A percentile compares a stretch with the other conserved stretches of the same genome.
Evolutionary conservation across 208 protist genomes (phyloP).

Genomic region (Blechomonas ayalai): DNA sequence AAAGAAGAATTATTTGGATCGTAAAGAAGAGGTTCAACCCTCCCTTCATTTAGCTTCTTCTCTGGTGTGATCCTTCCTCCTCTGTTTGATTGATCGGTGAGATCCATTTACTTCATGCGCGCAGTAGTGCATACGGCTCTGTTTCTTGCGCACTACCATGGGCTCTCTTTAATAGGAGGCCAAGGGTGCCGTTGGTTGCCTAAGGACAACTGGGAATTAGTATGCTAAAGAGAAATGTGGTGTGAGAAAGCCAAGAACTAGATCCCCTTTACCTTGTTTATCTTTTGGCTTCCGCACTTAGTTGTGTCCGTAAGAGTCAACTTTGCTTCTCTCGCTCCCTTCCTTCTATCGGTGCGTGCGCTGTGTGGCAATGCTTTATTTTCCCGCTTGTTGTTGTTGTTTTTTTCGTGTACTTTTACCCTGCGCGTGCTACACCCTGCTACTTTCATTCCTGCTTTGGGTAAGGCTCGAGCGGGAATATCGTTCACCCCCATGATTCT

Average conservation of each 20-base stretch:
- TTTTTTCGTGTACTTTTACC: conserved; percentile 11
- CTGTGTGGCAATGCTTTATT: conserved; percentile 5
- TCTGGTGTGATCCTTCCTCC: neutral
- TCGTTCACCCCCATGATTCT: too few species aligned
- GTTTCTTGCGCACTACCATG: neutral
- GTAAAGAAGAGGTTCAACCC: conserved; percentile 1
- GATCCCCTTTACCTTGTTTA: conserved; percentile 8
- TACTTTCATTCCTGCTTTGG: too few species aligned
- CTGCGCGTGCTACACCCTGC: too few species aligned
- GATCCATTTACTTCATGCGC: conserved; percentile 9
- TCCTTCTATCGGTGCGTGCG: neutral
- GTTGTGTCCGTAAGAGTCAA: too few species aligned
- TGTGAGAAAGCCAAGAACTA: neutral
- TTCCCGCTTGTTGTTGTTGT: neutral
- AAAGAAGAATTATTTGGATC: too few species aligned
- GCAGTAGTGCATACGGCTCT: neutral
- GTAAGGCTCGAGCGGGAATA: too few species aligned
- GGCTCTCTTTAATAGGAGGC: neutral
- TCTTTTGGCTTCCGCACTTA: conserved; percentile 8
- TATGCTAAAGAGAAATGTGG: neutral
- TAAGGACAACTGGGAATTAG: neutral
- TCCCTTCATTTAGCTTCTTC: conserved; percentile 7
- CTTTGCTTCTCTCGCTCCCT: conserved; percentile 6
- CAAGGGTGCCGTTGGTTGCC: neutral
- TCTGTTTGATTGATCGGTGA: conserved; percentile 2